These are phyloP conservation scores for Fusarium mangiferae DNA, from an alignment of 2,329 filamentous ascomycete genomes.

Conservation along the genomic window DNA sequence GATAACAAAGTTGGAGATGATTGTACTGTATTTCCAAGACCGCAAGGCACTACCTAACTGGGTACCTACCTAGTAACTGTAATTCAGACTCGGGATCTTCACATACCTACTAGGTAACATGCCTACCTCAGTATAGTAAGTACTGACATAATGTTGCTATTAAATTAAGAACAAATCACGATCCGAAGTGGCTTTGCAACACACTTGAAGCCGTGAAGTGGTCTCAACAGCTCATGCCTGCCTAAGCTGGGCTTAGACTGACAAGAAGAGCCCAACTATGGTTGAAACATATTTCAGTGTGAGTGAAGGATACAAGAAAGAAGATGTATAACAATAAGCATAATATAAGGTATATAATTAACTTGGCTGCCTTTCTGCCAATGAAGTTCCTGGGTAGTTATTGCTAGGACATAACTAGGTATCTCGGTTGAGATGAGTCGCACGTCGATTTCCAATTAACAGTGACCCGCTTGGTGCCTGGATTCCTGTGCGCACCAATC, in stretches of 20 bases:
- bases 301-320: no score
- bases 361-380: not conserved
- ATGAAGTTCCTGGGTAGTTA: no score
- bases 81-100: not conserved
- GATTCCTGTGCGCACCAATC: constrained; percentile 29
- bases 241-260: not conserved
- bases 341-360: no score
- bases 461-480: constrained; percentile 24
- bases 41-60: no score
- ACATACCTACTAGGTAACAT: no score
- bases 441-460: not conserved
- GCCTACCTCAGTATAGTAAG: no score
- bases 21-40: not conserved
- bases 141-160: not conserved
- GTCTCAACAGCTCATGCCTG: not conserved
- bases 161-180: no score
- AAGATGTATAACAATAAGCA: no score
- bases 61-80: not conserved
- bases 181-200: not conserved
- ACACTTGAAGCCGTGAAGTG: not conserved
- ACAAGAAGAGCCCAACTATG: not conserved
- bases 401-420: not conserved
- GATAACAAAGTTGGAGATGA: no score
- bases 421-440: not conserved
- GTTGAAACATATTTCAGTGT: not conserved